Evolutionary conservation across 108 stramenopile genomes (phyloP), one percentile per base, ranked within the genome.

Genomic region (Aurantiochytrium sp.): DNA sequence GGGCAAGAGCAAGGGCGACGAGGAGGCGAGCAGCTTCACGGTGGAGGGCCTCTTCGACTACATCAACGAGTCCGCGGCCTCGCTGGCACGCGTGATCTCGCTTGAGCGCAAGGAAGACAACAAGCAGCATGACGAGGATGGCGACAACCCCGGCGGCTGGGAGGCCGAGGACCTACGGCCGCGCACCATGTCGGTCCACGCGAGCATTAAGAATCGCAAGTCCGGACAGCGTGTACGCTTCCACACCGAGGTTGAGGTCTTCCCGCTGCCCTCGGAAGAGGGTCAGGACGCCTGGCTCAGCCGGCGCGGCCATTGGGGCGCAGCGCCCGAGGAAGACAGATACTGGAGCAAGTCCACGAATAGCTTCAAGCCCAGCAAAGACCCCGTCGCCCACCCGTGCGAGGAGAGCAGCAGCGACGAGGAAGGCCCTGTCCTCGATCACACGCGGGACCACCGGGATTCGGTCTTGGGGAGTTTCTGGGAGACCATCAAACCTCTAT

Each of bases 61-160:
- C 76, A 83, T 83, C 23, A 83, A 83, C 28, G 76, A 83, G 51
- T 83, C 76, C n/a, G 76, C 76, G n/a, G 76, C 76, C n/a, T 47
- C 76, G 49, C 51, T 83, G 25, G 76, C 76, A 35, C 45, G 51
- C n/a, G 76, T 83, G 10, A 28, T 83, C 25, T 47, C 76, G 45
- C 25, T 25, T 3, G 43, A 83, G 28, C 19, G 51, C 43, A 12
- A 47, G 10, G 49, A 28, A 23, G 64, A 42, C 64, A 8, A 69
- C 25, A 8, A 42, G 10, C 25, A 69, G 42, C 35, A 28, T 14
- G 64, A 35, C 35, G 35, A 69, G 35, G 35, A 69, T 0, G 5
- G 18, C 35, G 64, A 69, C 8, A 18, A 69, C 49, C 64, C n/a
- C n/a, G 42, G 42, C 25, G 64, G 64, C 64, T 42, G 35, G 25